Base-by-base conservation (phyloP, 192 early-diverging fungal genomes). In the Funneliformis mosseae region DNA sequence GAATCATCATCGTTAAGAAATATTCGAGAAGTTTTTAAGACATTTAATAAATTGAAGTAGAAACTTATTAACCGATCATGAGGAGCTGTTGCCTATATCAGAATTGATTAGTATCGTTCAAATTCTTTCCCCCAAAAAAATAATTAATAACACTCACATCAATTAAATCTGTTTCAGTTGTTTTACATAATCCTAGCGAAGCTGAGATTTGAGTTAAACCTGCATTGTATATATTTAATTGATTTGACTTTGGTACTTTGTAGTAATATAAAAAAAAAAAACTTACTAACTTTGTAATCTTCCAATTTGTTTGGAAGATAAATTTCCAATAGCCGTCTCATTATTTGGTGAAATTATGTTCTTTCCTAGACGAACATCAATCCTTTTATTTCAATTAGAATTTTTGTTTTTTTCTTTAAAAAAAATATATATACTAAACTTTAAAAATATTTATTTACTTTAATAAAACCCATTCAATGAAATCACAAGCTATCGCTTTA, bases 381-480 rank as follows among this genome's bases (percentile, higher is more conserved):
- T 55, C 12, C 48, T 55, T 55, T 55, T 12, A 55, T 8, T 43
- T 43, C 2, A 55, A 55, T n/a, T n/a, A n/a, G n/a, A n/a, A n/a
- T n/a, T n/a, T n/a, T n/a, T n/a, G n/a, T n/a, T n/a, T n/a, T n/a
- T n/a, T n/a, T n/a, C n/a, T n/a, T n/a, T n/a, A 55, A 55, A 21
- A 55, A 5, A 5, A 5, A 21, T n/a, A n/a, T n/a, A n/a, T n/a
- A n/a, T n/a, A n/a, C n/a, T n/a, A n/a, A n/a, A n/a, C n/a, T n/a
- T n/a, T n/a, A n/a, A n/a, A n/a, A n/a, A n/a, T n/a, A n/a, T 55
- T 46, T 4, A 4, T 46, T 46, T 71, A 71, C 69, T 45, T 71
- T 71, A 71, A 9, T 45, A 71, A 71, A 41, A 41, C 69, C 69
- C 69, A 71, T 41, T 71, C 69, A n/a, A 71, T 71, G 42, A 71